Evolutionary conservation across 2,329 filamentous ascomycete genomes (phyloP).

Genomic region (Clarireedia sp.): DNA sequence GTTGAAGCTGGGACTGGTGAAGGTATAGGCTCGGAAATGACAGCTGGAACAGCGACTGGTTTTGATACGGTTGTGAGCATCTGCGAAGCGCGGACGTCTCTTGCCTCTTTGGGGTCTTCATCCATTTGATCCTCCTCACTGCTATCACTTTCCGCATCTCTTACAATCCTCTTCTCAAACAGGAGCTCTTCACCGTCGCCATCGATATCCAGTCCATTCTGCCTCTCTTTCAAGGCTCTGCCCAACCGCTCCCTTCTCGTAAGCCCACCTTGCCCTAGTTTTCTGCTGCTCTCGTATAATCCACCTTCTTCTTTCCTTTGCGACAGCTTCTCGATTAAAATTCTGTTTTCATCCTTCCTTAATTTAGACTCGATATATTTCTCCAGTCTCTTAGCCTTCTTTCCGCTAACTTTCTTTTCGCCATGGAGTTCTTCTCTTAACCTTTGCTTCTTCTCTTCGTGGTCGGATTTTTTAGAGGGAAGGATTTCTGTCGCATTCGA

Average conservation of each 20-base stretch:
- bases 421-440: slow-evolving; percentile 46
- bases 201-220: slow-evolving; percentile 26
- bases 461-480: slow-evolving; percentile 38
- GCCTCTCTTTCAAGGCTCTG: slow-evolving; percentile 47
- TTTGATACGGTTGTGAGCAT: background rate
- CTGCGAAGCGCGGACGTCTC: background rate
- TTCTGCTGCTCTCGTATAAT: slow-evolving; percentile 68
- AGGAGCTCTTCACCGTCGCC: slow-evolving; percentile 42
- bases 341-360: slow-evolving; percentile 84
- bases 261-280: slow-evolving; percentile 64
- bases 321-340: slow-evolving; percentile 75
- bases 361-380: slow-evolving; percentile 82
- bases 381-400: slow-evolving; percentile 59
- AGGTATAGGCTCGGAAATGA: slow-evolving; percentile 11
- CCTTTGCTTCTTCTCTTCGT: slow-evolving; percentile 46
- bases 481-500: slow-evolving; percentile 48
- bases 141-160: slow-evolving; percentile 29
- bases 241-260: slow-evolving; percentile 62
- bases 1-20: background rate
- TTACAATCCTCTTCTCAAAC: slow-evolving; percentile 36
- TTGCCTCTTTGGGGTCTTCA: background rate
- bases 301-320: slow-evolving; percentile 73
- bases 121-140: slow-evolving; percentile 20
- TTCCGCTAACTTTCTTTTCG: slow-evolving; percentile 49
- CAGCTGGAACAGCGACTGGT: background rate